These are phyloP conservation scores for Metschnikowia bowlesiae DNA, from an alignment of 805 yeast species.

Conservation along the genomic window DNA sequence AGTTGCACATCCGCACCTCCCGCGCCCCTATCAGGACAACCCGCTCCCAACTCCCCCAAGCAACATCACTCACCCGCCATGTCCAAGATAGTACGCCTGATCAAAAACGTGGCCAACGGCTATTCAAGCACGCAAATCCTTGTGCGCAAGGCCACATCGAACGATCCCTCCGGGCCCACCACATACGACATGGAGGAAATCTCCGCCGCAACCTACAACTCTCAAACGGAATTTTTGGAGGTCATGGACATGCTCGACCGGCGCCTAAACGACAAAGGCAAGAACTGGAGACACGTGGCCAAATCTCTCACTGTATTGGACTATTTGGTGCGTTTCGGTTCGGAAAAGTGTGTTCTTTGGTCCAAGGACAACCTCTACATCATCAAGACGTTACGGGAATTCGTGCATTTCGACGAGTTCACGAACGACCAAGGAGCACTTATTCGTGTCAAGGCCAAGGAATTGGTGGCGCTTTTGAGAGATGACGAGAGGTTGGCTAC, in stretches of 20 bases:
- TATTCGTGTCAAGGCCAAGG: constrained; percentile 83
- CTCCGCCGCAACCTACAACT: constrained; percentile 66
- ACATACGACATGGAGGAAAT: constrained; percentile 79
- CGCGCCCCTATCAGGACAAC: constrained; percentile 1
- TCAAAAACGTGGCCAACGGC: constrained; percentile 87
- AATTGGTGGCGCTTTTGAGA: constrained; percentile 68
- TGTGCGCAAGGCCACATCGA: constrained; percentile 90
- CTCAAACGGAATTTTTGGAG: constrained; percentile 70
- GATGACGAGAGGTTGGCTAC: constrained; percentile 77
- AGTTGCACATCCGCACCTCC: background rate
- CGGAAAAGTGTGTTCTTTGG: constrained; percentile 89
- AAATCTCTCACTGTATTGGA: constrained; percentile 88
- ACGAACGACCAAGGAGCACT: constrained; percentile 86
- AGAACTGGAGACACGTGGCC: constrained; percentile 95
- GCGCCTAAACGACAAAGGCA: constrained; percentile 91
- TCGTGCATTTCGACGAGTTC: constrained; percentile 71
- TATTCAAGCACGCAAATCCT: constrained; percentile 80
- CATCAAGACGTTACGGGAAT: constrained; percentile 86
- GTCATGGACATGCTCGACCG: constrained; percentile 93
- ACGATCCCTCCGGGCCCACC: constrained; percentile 82
- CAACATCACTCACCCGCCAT: constrained; percentile 29
- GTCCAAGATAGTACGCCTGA: constrained; percentile 79
- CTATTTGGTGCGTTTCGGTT: constrained; percentile 77
- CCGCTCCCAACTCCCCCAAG: background rate
- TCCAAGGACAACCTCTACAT: constrained; percentile 82